Percentiles rank a stretch among this genome's conserved stretches.
phyloP scores from a whole-genome alignment of 148 eudicot genomes.

The Heliamphora exappendiculata region DNA sequence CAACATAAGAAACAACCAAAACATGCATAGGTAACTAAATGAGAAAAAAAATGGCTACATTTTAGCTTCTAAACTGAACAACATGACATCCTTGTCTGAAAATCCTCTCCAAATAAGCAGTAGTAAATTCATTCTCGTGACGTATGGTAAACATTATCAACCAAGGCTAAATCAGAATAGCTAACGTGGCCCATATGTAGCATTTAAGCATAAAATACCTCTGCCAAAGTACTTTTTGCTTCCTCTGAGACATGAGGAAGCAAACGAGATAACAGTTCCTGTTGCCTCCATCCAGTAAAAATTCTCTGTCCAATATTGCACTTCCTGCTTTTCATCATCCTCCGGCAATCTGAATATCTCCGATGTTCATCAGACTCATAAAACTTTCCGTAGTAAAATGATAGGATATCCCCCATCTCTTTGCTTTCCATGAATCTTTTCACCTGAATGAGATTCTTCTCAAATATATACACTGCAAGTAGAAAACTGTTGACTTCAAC shows the following conservation, averaged over 20 bases:
- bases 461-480: constrained; percentile 19
- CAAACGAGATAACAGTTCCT: constrained; percentile 27
- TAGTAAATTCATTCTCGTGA: neutral
- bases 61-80: neutral
- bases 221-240: constrained; percentile 14
- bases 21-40: neutral
- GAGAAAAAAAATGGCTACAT: neutral
- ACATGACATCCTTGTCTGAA: neutral
- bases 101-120: neutral
- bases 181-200: neutral
- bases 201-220: constrained; percentile 19
- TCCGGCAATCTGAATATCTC: constrained; percentile 22
- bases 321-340: constrained; percentile 15
- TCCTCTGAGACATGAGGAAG: constrained; percentile 21
- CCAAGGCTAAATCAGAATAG: neutral
- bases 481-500: constrained; percentile 17
- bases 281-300: constrained; percentile 27
- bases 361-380: constrained; percentile 17
- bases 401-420: constrained; percentile 21
- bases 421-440: constrained; percentile 21
- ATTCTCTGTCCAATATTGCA: constrained; percentile 15
- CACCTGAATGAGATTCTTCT: constrained; percentile 21
- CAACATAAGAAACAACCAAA: neutral
- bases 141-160: neutral
- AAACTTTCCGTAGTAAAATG: constrained; percentile 27